A percentile compares a stretch with the other conserved stretches of the same genome.
phyloP scores from a whole-genome alignment of 345 rosid species.

The Garcia nutans region DNA sequence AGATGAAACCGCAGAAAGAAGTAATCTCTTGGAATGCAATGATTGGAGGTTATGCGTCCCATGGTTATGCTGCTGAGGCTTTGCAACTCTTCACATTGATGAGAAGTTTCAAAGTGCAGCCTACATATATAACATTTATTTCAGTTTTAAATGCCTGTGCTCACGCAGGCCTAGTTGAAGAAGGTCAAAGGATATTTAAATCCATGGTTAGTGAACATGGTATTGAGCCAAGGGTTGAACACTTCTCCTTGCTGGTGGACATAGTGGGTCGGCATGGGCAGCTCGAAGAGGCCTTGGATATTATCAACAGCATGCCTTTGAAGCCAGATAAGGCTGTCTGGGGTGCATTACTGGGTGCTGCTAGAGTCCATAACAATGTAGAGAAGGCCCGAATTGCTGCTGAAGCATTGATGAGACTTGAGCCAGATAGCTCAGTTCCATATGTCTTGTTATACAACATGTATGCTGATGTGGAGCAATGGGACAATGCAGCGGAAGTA shows the following conservation, averaged over 20 bases:
- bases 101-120: conserved; percentile 46
- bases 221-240: conserved; percentile 59
- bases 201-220: conserved; percentile 53
- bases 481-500: conserved; percentile 62
- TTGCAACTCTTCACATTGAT: conserved; percentile 48
- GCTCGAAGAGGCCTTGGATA: conserved; percentile 55
- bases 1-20: conserved; percentile 44
- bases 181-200: conserved; percentile 48
- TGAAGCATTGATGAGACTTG: conserved; percentile 59
- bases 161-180: conserved; percentile 61
- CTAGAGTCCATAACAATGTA: conserved; percentile 53
- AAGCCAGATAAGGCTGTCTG: conserved; percentile 66
- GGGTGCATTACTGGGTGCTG: conserved; percentile 79
- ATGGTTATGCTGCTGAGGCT: conserved; percentile 61
- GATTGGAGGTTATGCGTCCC: conserved; percentile 79
- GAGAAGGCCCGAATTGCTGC: conserved; percentile 60
- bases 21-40: conserved; percentile 84
- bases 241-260: conserved; percentile 62
- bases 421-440: conserved; percentile 69
- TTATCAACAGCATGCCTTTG: conserved; percentile 57
- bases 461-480: conserved; percentile 57
- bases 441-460: conserved; percentile 64
- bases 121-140: conserved; percentile 63
- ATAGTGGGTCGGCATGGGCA: conserved; percentile 53
- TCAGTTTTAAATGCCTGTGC: conserved; percentile 70